phyloP scores from a whole-genome alignment of 192 early-diverging fungal genomes.

The Coemansia sp. region DNA sequence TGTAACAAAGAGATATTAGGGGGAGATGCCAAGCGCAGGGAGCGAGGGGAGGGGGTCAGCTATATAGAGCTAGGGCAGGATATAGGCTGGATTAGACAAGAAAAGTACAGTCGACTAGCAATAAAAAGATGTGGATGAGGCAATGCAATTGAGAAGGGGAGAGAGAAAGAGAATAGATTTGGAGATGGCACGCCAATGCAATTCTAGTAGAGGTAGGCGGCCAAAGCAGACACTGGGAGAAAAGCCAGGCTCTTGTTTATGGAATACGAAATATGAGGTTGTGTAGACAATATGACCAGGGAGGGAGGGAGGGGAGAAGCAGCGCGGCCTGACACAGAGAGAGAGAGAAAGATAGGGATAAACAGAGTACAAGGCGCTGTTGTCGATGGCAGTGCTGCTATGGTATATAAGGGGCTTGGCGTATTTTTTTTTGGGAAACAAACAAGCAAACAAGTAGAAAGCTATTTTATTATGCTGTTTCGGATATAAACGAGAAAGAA shows the following conservation, averaged over 20 bases:
- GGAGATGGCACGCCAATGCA: neutral
- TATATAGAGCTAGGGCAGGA: constrained; percentile 3
- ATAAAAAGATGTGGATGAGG: neutral
- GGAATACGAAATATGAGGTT: neutral
- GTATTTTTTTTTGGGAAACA: neutral
- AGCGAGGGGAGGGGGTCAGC: neutral
- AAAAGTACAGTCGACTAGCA: neutral
- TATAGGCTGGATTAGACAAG: constrained; percentile 3
- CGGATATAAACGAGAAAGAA: constrained; percentile 7
- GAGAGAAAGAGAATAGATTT: neutral
- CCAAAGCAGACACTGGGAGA: no score
- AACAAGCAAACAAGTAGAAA: neutral
- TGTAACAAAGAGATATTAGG: neutral
- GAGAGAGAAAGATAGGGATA: constrained; percentile 2
- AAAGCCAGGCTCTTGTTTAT: no score
- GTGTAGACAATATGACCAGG: neutral
- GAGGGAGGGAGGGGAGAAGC: neutral
- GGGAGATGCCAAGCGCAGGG: neutral
- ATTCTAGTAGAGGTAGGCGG: neutral
- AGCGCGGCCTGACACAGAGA: neutral
- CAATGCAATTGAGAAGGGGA: neutral
- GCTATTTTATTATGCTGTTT: neutral
- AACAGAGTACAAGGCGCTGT: constrained; percentile 2
- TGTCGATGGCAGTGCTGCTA: neutral
- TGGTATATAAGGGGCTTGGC: constrained; percentile 2